Evolutionary conservation across 108 stramenopile species (phyloP).

Genomic region (Nitzschia sp.): DNA sequence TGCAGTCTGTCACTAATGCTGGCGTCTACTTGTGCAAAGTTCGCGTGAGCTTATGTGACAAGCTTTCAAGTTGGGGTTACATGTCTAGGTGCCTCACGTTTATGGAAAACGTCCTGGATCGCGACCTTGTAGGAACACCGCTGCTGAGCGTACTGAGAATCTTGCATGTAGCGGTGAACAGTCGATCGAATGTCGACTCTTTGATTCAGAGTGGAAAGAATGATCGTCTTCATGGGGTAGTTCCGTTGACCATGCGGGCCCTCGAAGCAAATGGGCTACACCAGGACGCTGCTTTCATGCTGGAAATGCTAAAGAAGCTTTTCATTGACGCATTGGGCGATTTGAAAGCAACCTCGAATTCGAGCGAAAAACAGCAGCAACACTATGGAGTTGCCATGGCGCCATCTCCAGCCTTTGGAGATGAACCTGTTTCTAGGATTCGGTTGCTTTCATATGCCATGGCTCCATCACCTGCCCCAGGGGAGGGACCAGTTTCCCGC

Average conservation of each 20-base stretch:
- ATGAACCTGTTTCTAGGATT: background rate
- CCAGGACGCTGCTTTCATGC: slow-evolving; percentile 59
- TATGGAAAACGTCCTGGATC: slow-evolving; percentile 31
- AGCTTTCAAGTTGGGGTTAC: slow-evolving; percentile 64
- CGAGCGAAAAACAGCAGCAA: background rate
- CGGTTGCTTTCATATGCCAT: slow-evolving; percentile 30
- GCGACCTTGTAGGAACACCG: slow-evolving; percentile 40
- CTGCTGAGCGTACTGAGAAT: slow-evolving; percentile 53
- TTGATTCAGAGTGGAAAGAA: slow-evolving; percentile 34
- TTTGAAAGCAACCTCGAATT: slow-evolving; percentile 31
- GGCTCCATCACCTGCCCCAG: slow-evolving; percentile 64
- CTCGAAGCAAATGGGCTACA: slow-evolving; percentile 40
- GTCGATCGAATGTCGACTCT: slow-evolving; percentile 56
- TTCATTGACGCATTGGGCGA: slow-evolving; percentile 60
- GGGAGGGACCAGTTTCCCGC: slow-evolving; percentile 43
- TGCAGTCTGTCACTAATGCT: slow-evolving; percentile 60
- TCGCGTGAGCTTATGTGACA: slow-evolving; percentile 50
- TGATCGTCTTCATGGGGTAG: slow-evolving; percentile 42
- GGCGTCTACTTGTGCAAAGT: slow-evolving; percentile 62
- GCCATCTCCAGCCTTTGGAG: background rate
- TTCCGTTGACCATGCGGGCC: slow-evolving; percentile 40
- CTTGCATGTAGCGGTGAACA: slow-evolving; percentile 53
- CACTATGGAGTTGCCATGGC: background rate
- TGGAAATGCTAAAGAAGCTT: slow-evolving; percentile 57
- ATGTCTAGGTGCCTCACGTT: slow-evolving; percentile 41